Percentiles rank a stretch among this genome's conserved stretches.
phyloP scores from a whole-genome alignment of 371 early-diverging fungal species.

The Mucor mucedo region DNA sequence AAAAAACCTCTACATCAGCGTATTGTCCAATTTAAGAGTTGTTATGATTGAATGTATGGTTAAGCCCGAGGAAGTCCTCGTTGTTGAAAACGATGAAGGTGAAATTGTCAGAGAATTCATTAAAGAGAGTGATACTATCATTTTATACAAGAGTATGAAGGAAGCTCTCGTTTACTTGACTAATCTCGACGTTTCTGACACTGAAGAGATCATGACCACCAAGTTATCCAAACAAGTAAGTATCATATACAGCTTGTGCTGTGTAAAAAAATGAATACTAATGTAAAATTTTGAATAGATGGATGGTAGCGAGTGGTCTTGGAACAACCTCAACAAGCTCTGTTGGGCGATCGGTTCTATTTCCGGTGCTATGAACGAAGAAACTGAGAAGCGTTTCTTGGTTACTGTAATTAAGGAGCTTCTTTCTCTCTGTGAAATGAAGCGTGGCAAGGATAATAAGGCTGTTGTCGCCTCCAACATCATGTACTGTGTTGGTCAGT shows the following conservation, averaged over 20 bases:
- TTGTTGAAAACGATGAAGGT: slow-evolving; percentile 99
- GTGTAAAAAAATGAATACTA: background rate
- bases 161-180: slow-evolving; percentile 97
- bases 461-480: slow-evolving; percentile 99
- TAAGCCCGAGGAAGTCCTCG: slow-evolving; percentile 96
- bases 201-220: slow-evolving; percentile 92
- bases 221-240: slow-evolving; percentile 87
- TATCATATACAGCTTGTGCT: background rate
- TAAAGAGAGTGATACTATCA: slow-evolving; percentile 98
- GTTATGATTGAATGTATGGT: slow-evolving; percentile 98
- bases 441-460: slow-evolving; percentile 98
- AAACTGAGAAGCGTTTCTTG: slow-evolving; percentile 97
- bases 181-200: slow-evolving; percentile 91
- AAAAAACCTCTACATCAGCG: slow-evolving; percentile 76
- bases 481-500: slow-evolving; percentile 99
- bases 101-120: slow-evolving; percentile 98
- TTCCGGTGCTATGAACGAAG: slow-evolving; percentile 95
- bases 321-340: slow-evolving; percentile 96
- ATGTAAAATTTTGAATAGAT: slow-evolving; percentile 52
- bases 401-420: slow-evolving; percentile 98
- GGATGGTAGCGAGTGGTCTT: slow-evolving; percentile 94
- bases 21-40: slow-evolving; percentile 82
- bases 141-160: slow-evolving; percentile 97
- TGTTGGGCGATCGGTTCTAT: slow-evolving; percentile 99
- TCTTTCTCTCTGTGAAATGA: slow-evolving; percentile 92